Conservation (phyloP, 75 land plant genomes). For the Larix kaempferi region DNA sequence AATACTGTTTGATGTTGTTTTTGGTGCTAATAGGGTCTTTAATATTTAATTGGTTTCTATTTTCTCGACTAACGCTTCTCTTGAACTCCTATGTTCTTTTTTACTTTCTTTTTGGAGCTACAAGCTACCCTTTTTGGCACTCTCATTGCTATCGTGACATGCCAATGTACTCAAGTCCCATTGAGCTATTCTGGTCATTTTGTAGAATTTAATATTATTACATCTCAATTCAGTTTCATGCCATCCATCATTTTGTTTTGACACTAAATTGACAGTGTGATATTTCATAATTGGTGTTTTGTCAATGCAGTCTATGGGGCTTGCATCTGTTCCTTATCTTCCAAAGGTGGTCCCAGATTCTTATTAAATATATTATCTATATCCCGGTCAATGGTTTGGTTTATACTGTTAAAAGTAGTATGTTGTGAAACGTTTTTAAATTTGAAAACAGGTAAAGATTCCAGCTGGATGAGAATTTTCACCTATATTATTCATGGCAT, state of each 20-base stretch:
- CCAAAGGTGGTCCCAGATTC: slow-evolving; percentile 67
- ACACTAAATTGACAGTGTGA: neutral
- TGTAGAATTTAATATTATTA: too few relatives aligned
- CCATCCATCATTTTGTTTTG: neutral
- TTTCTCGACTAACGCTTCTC: neutral
- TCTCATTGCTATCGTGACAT: too few relatives aligned
- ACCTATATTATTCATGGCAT: too few relatives aligned
- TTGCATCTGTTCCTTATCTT: slow-evolving; percentile 89
- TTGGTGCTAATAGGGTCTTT: neutral
- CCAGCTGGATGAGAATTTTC: neutral
- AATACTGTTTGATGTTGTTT: neutral
- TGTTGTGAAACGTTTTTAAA: neutral
- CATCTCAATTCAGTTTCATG: neutral
- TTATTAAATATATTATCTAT: neutral
- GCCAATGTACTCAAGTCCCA: too few relatives aligned
- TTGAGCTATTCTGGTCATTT: too few relatives aligned
- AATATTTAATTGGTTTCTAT: neutral
- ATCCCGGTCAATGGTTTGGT: neutral
- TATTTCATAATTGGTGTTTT: neutral
- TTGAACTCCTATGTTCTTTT: neutral
- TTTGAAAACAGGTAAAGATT: neutral
- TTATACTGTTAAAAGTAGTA: neutral
- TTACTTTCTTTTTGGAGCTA: slow-evolving; percentile 12
- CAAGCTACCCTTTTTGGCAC: too few relatives aligned
- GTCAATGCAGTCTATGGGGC: slow-evolving; percentile 85